These are phyloP conservation scores for Lactarius evosmus DNA, from an alignment of 768 basidiomycete species.

Conservation along the genomic window DNA sequence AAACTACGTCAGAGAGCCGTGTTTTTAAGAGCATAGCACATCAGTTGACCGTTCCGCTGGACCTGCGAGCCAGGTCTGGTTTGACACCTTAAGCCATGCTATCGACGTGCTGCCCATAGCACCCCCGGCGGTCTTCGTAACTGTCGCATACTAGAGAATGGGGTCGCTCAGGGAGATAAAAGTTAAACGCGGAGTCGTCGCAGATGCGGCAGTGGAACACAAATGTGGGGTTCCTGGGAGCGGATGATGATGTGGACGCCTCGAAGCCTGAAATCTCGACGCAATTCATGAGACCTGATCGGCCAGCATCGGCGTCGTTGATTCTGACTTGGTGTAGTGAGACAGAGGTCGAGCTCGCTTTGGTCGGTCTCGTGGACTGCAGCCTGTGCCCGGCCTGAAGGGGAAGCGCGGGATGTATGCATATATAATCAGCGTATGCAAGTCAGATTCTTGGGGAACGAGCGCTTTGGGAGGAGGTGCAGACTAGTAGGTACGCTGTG, in stretches of 20 bases:
- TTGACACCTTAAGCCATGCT: too few species aligned
- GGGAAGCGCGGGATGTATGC: neutral
- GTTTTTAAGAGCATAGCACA: too few species aligned
- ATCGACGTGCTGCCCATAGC: too few species aligned
- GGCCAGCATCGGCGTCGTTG: neutral
- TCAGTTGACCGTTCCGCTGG: too few species aligned
- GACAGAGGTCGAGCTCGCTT: conserved; percentile 33
- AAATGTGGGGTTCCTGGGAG: conserved; percentile 42
- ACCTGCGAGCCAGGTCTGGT: too few species aligned
- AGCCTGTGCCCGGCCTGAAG: conserved; percentile 53
- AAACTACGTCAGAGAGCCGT: too few species aligned
- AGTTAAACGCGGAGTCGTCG: conserved; percentile 40
- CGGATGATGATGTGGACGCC: conserved; percentile 24
- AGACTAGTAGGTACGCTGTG: conserved; percentile 51
- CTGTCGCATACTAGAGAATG: conserved; percentile 17
- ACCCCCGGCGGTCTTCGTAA: conserved; percentile 21
- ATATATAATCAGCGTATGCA: too few species aligned
- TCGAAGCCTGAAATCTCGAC: conserved; percentile 5
- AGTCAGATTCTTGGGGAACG: neutral
- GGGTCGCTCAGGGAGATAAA: conserved; percentile 21
- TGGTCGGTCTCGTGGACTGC: conserved; percentile 46
- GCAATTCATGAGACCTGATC: conserved; percentile 31
- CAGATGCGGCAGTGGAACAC: conserved; percentile 54
- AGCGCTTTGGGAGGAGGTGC: neutral
- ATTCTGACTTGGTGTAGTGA: conserved; percentile 26